These are phyloP conservation scores for Chloranthus sessilifolius DNA, from an alignment of 164 flowering plant species.

Conservation along the genomic window DNA sequence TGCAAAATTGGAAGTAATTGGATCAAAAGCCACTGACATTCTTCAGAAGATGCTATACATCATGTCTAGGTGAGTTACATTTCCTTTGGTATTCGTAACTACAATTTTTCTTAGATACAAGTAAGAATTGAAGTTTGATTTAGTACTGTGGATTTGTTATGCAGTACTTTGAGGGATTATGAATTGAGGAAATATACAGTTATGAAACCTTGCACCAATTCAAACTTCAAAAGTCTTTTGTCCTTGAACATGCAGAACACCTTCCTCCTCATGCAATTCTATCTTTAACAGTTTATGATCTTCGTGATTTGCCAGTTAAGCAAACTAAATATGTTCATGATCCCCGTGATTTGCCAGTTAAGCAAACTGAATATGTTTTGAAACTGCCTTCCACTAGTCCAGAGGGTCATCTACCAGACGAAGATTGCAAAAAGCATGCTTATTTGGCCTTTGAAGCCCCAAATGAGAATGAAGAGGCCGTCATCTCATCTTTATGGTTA, in stretches of 20 bases:
- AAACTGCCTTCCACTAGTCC: conserved; percentile 13
- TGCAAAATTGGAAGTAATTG: conserved; percentile 68
- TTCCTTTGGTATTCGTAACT: background rate
- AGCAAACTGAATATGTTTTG: conserved; percentile 19
- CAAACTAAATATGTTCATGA: no score
- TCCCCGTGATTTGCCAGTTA: no score
- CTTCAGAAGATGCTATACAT: conserved; percentile 61
- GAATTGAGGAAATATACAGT: conserved; percentile 27
- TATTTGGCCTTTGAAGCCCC: conserved; percentile 9
- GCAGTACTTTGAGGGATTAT: conserved; percentile 32
- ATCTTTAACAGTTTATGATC: conserved; percentile 62
- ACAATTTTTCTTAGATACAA: no score
- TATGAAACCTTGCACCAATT: conserved; percentile 13
- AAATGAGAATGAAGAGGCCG: conserved; percentile 13
- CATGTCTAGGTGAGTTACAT: conserved; percentile 39
- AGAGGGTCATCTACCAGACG: conserved; percentile 10
- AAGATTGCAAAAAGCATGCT: conserved; percentile 11
- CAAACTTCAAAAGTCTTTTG: conserved; percentile 14
- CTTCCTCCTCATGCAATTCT: conserved; percentile 45
- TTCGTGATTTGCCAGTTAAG: conserved; percentile 34
- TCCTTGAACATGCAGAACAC: conserved; percentile 35
- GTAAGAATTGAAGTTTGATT: conserved; percentile 2
- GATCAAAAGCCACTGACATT: conserved; percentile 51
- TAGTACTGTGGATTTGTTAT: conserved; percentile 10
- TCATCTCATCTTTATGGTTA: conserved; percentile 15